Evolutionary conservation across 108 stramenopile species (phyloP), one percentile per base, ranked within the genome.

Genomic region (Skeletonema tropicum): DNA sequence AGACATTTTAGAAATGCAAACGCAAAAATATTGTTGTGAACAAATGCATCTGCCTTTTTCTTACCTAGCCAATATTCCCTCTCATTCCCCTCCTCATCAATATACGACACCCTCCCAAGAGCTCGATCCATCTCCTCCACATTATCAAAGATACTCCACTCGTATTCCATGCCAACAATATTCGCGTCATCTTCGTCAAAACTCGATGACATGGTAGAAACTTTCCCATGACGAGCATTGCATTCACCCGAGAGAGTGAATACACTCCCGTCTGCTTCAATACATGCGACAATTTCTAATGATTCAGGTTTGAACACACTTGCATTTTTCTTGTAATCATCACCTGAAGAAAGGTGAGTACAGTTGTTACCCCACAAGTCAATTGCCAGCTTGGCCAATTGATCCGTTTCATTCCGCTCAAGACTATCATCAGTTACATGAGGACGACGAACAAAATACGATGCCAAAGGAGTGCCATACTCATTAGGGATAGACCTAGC

Each of bases 11-110:
- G 17, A 26, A 25, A 61, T 33, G 2, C 19, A 29, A 41, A 70
- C 21, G 59, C 52, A 19, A 25, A 14, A 49, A 26, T 8, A 1
- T 0, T 33, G 14, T 39, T 39, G 36, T 13, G 57, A 19, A 68
- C 11, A 45, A 71, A 5, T 48, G 31, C 36, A 42, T 31, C 39
- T 12, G 13, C 13, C 42, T 21, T 36, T 36, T 35, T 55, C 76
- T 77, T 26, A 80, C 79, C 79, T 62, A 82, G 57, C 86, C 86
- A 90, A 70, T 94, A 94, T 38, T 89, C 88, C 52, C 74, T 74
- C 68, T 94, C 90, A 42, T 86, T 90, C 10, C 88, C 93, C 55
- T 89, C 77, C 17, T 67, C 77, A 76, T 94, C 93, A 71, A 94
- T 90, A 62, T 87, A 94, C 25, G 81, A 85, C 23, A 91, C 82